phyloP scores from a whole-genome alignment of 805 yeast species.

The Lachancea meyersii region DNA sequence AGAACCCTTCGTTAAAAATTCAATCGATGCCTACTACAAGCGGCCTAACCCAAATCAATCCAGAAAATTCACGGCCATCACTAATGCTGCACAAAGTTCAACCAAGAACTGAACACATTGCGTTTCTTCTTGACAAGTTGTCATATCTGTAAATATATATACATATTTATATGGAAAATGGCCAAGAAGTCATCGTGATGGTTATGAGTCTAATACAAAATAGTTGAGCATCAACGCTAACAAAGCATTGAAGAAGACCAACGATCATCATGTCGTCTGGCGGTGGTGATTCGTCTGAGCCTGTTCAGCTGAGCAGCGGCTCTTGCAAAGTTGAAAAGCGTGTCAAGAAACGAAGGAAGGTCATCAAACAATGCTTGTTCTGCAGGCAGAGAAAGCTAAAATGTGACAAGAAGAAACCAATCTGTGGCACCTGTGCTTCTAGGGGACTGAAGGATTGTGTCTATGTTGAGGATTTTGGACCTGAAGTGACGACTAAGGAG shows the following conservation, averaged over 20 bases:
- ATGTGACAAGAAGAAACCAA: slow-evolving; percentile 49
- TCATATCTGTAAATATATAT: no score
- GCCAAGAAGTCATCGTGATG: no score
- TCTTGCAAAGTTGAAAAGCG: neutral
- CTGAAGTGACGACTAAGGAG: slow-evolving; percentile 19
- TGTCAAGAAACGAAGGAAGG: slow-evolving; percentile 24
- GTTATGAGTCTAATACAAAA: neutral
- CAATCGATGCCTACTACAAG: no score
- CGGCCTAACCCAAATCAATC: no score
- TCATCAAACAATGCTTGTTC: slow-evolving; percentile 41
- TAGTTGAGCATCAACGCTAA: neutral
- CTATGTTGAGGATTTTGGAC: slow-evolving; percentile 21
- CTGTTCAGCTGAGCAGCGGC: neutral
- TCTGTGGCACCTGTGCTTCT: slow-evolving; percentile 37
- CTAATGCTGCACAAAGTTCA: no score
- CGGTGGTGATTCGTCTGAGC: neutral
- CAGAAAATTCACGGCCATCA: no score
- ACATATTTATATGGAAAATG: no score
- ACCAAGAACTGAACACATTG: no score
- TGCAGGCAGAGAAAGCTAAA: slow-evolving; percentile 61
- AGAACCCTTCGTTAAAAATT: no score
- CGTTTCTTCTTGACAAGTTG: no score
- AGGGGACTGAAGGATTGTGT: slow-evolving; percentile 30
- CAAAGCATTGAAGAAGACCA: neutral
- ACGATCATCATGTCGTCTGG: neutral